Conservation (phyloP, 192 early-diverging fungal species). For the Fimicolochytrium jonesii region DNA sequence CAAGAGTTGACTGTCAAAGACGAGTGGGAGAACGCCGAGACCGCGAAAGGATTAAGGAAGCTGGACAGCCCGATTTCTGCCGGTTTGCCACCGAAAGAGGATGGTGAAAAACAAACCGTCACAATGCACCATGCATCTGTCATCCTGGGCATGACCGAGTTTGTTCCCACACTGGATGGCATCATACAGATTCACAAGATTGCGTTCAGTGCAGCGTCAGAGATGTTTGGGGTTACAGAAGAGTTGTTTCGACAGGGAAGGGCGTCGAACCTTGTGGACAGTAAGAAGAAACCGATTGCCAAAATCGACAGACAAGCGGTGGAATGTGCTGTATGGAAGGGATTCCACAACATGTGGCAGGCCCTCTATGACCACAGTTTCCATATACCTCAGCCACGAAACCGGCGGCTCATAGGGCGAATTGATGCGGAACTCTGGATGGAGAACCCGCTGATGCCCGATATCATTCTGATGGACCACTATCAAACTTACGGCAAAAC, state of each 20-base stretch:
- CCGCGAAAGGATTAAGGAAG: slow-evolving; percentile 8
- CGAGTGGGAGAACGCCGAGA: background rate
- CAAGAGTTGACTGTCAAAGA: too few species aligned
- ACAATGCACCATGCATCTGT: slow-evolving; percentile 46
- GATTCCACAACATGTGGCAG: slow-evolving; percentile 32
- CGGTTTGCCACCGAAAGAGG: slow-evolving; percentile 27
- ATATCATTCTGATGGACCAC: slow-evolving; percentile 39
- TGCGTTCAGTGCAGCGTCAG: slow-evolving; percentile 9
- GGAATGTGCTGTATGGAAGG: slow-evolving; percentile 46
- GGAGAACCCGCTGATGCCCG: slow-evolving; percentile 49
- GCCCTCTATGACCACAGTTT: slow-evolving; percentile 33
- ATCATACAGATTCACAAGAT: slow-evolving; percentile 16
- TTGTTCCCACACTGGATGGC: slow-evolving; percentile 36
- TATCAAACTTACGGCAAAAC: slow-evolving; percentile 38
- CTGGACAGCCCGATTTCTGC: slow-evolving; percentile 21
- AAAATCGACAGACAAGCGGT: slow-evolving; percentile 13
- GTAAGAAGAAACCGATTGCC: background rate
- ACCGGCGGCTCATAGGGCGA: slow-evolving; percentile 27
- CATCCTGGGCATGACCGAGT: slow-evolving; percentile 39
- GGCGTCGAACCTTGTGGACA: background rate
- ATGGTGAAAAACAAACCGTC: slow-evolving; percentile 24
- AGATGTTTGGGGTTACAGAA: slow-evolving; percentile 12
- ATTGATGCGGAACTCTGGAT: slow-evolving; percentile 41
- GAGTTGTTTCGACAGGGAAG: slow-evolving; percentile 1
- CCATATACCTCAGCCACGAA: slow-evolving; percentile 25